Conservation (phyloP, 2,329 filamentous ascomycete genomes). For the Davidsoniella eucalypti region DNA sequence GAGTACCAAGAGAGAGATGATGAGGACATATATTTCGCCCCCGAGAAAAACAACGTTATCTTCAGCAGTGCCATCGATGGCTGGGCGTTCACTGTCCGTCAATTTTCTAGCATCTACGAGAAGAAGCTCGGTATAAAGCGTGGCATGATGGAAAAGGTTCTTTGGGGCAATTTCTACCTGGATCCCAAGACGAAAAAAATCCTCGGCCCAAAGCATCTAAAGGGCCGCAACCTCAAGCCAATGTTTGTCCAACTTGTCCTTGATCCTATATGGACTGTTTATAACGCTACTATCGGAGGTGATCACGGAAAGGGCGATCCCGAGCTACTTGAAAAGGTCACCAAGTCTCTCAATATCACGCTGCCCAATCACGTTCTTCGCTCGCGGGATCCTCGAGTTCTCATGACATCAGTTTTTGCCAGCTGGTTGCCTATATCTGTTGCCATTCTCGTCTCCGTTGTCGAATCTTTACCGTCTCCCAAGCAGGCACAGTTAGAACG, state of each 20-base stretch:
- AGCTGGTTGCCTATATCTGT: slow-evolving; percentile 88
- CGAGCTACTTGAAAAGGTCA: slow-evolving; percentile 77
- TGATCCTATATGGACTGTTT: slow-evolving; percentile 91
- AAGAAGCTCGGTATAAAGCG: slow-evolving; percentile 94
- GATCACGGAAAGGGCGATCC: slow-evolving; percentile 72
- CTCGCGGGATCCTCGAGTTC: slow-evolving; percentile 65
- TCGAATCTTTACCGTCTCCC: slow-evolving; percentile 82
- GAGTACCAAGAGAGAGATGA: slow-evolving; percentile 85
- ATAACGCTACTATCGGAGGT: slow-evolving; percentile 73
- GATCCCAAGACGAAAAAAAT: slow-evolving; percentile 96
- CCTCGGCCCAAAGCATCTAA: slow-evolving; percentile 77
- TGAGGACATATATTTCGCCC: slow-evolving; percentile 93
- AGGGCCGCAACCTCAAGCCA: slow-evolving; percentile 78
- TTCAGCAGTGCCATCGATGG: slow-evolving; percentile 95
- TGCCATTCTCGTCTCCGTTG: slow-evolving; percentile 79
- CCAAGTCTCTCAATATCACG: slow-evolving; percentile 71
- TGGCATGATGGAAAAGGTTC: slow-evolving; percentile 70
- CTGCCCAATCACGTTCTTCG: slow-evolving; percentile 72
- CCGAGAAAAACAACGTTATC: slow-evolving; percentile 97
- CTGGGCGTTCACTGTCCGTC: slow-evolving; percentile 95
- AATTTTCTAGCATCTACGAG: slow-evolving; percentile 87
- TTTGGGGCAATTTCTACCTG: slow-evolving; percentile 94
- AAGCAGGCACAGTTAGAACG: slow-evolving; percentile 61
- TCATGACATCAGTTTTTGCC: slow-evolving; percentile 75
- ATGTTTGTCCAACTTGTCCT: slow-evolving; percentile 96